A percentile compares a stretch with the other conserved stretches of the same genome.
Evolutionary conservation across 345 rosid genomes (phyloP).

Genomic region (Abelmoschus esculentus): DNA sequence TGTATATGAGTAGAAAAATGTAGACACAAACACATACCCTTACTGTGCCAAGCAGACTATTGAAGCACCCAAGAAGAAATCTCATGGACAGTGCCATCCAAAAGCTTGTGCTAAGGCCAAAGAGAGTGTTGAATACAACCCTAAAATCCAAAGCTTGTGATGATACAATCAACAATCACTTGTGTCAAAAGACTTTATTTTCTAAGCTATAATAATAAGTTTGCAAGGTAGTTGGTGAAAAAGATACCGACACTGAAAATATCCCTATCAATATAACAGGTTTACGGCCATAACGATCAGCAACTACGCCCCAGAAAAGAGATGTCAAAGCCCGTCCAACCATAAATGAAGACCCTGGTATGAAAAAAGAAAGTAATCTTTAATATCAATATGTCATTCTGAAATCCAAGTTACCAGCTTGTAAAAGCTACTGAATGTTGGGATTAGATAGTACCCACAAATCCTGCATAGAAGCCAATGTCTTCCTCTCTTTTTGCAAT

Average conservation of each 20-base stretch:
- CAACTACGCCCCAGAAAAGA: constrained; percentile 60
- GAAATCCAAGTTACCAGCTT: background rate
- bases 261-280: constrained; percentile 54
- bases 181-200: background rate
- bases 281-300: constrained; percentile 78
- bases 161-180: background rate
- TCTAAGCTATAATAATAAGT: background rate
- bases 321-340: constrained; percentile 81
- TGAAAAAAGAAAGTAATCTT: background rate
- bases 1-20: background rate
- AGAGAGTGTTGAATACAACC: constrained; percentile 53
- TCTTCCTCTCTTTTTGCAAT: constrained; percentile 60
- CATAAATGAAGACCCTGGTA: constrained; percentile 71
- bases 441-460: constrained; percentile 33
- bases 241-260: constrained; percentile 44
- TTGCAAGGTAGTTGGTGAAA: background rate
- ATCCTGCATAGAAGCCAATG: constrained; percentile 73
- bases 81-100: constrained; percentile 63
- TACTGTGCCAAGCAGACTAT: constrained; percentile 57
- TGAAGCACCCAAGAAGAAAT: constrained; percentile 57
- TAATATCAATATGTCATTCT: background rate
- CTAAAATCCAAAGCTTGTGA: constrained; percentile 24
- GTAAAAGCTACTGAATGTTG: background rate
- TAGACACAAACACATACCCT: constrained; percentile 29
- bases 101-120: constrained; percentile 55